Evolutionary conservation across 2,329 filamentous ascomycete genomes (phyloP), one percentile per base, ranked within the genome.

Genomic region (Colletotrichum navitas): DNA sequence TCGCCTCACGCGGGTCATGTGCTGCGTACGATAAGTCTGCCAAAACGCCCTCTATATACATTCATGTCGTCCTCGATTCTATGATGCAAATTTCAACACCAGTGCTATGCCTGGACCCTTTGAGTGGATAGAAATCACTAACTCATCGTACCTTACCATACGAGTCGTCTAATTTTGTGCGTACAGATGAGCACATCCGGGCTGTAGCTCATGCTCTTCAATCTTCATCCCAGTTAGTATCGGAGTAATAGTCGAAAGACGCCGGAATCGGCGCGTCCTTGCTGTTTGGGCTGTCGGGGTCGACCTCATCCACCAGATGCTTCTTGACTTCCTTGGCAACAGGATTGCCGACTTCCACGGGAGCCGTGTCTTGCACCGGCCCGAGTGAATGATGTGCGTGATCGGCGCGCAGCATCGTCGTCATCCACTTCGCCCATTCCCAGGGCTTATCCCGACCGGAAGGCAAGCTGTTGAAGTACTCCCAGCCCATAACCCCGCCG

Each of bases 401-500:
- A 6, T 74, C 68, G 0, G 81, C 77, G 52, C 84, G 78, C 74
- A 84, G 74, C 68, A 83, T 78, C 52, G 73, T 79, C 0, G 90
- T 90, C 85, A 96, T 91, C 68, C 87, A 86, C 58, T 85, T 86
- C 0, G 93, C 93, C 94, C 94, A 97, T 75, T 93, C 86, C 92
- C 92, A 95, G 0, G 93, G 93, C 66, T 85, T 82, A 16, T 84
- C 83, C 2, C 78, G 79, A 32, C 88, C 91, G 1, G 91, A 91
- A 0, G 93, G 92, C 69, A 90, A 80, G 66, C 91, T 89, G 83
- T 97, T 97, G 83, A 95, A 97, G 79, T 96, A 97, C 83, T 98
- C 95, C 95, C 95, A 98, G 2, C 94, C 94, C 91, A 96, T 96
- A 8, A 98, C 90, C 0, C 95, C 95, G 0, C 94, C 95, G 79